These are phyloP conservation scores for Glycyrrhiza uralensis DNA, from an alignment of 306 rosid species.

Conservation along the genomic window DNA sequence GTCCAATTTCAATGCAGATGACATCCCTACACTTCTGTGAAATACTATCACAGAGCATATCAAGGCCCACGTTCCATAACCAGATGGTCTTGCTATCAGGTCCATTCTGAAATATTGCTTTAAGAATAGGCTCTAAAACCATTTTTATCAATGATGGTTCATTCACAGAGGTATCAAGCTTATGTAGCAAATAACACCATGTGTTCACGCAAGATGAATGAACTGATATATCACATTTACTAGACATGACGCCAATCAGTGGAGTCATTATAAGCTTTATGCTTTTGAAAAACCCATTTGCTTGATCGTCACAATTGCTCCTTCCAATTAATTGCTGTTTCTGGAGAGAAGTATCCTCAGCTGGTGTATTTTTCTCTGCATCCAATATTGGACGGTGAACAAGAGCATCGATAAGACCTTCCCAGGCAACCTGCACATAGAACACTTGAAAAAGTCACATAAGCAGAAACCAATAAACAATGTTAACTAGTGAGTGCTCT, in stretches of 20 bases:
- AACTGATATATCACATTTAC: conserved; percentile 62
- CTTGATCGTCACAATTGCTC: conserved; percentile 33
- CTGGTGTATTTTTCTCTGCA: conserved; percentile 29
- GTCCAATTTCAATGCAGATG: conserved; percentile 26
- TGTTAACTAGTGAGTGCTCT: not conserved
- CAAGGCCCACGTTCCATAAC: conserved; percentile 58
- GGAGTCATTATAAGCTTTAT: conserved; percentile 84
- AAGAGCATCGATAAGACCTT: conserved; percentile 81
- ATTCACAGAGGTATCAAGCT: conserved; percentile 63
- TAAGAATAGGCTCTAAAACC: conserved; percentile 62
- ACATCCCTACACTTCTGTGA: conserved; percentile 47
- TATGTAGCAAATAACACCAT: conserved; percentile 69
- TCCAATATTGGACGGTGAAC: conserved; percentile 40
- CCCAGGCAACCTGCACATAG: conserved; percentile 76
- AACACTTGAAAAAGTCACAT: not conserved
- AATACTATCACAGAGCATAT: conserved; percentile 55
- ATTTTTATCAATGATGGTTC: conserved; percentile 40
- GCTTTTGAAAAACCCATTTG: conserved; percentile 56
- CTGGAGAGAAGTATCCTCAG: conserved; percentile 25
- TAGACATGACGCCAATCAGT: conserved; percentile 60
- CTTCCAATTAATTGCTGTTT: conserved; percentile 19
- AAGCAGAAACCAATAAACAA: not conserved
- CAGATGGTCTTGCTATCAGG: conserved; percentile 56
- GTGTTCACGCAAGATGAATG: conserved; percentile 77
- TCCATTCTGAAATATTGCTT: conserved; percentile 57